Evolutionary conservation across 208 protist species (phyloP), one percentile per base, ranked within the genome.

Genomic region (Polymyxa betae): DNA sequence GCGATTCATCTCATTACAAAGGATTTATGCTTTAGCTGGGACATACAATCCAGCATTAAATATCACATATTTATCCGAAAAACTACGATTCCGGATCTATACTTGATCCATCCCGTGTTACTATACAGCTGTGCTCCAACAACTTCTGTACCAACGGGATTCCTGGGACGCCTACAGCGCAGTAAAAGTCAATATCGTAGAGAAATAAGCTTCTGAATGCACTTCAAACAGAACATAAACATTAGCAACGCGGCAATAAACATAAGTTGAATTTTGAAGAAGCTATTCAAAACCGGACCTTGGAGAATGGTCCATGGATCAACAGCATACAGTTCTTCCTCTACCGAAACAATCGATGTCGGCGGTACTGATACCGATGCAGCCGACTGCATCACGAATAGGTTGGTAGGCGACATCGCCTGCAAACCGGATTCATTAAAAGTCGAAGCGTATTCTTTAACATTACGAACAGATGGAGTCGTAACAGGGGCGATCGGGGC

Each of bases 291-390:
- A 29, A 24, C 24, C 49, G 12, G 24, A 60, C 49, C 72, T 82
- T 82, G 72, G 72, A 82, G 72, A 35, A 82, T 82, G 35, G 72
- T 82, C 72, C 72, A 82, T 5, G 72, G 72, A 82, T 82, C 72
- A 12, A 82, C n/a, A 16, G 5, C 16, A 12, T 40, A 43, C 5
- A 82, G 72, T 40, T 82, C 72, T 5, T 82, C 72, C 5, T n/a
- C n/a, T n/a, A n/a, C n/a, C n/a, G n/a, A n/a, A n/a, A n/a, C n/a
- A n/a, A n/a, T n/a, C n/a, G n/a, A n/a, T n/a, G n/a, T n/a, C n/a
- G n/a, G n/a, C n/a, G n/a, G n/a, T n/a, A 66, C 20, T 32, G 54
- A 29, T 32, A 66, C 16, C 54, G 20, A 66, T 16, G 54, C 54
- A 29, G 54, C 54, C 54, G 54, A 66, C 54, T 66, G 54, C 54